A percentile compares a stretch with the other conserved stretches of the same genome.
Conservation (phyloP, 441 rosid species). For the Gossypium armourianum region DNA sequence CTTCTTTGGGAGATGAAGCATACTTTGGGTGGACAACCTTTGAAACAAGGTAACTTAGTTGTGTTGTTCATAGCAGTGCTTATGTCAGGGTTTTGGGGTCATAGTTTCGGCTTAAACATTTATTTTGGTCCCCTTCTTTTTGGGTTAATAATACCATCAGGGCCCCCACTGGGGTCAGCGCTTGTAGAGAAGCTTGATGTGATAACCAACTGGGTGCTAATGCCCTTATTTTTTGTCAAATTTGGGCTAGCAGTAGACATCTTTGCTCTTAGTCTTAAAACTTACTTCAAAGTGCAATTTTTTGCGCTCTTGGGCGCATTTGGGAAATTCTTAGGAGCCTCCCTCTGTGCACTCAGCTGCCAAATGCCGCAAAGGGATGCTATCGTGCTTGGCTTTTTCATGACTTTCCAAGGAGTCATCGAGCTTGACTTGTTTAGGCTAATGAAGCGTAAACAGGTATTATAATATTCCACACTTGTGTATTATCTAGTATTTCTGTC, state of each 20-base stretch:
- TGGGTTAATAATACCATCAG: conserved; percentile 12
- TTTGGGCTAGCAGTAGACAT: conserved; percentile 8
- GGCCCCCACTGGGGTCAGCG: conserved; percentile 13
- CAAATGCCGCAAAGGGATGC: conserved; percentile 27
- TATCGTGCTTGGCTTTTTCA: conserved; percentile 25
- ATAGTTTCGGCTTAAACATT: not conserved
- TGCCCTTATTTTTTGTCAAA: conserved; percentile 9
- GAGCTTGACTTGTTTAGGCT: conserved; percentile 24
- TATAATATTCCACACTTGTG: not conserved
- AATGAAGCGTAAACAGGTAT: conserved; percentile 19
- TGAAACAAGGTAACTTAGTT: not conserved
- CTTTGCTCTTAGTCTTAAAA: not conserved
- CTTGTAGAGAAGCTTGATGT: conserved; percentile 15
- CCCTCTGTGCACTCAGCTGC: conserved; percentile 7
- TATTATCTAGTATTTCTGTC: not conserved
- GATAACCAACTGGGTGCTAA: conserved; percentile 6
- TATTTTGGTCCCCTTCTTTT: not conserved
- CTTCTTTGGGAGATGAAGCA: conserved; percentile 6
- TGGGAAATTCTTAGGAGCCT: conserved; percentile 21
- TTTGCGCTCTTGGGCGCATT: not conserved
- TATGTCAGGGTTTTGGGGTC: not conserved
- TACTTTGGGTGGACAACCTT: not conserved
- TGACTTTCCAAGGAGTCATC: conserved; percentile 23
- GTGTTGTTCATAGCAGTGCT: not conserved
- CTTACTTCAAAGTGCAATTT: not conserved